Percentiles rank a stretch among this genome's conserved stretches.
phyloP scores from a whole-genome alignment of 1,284 basidiomycete genomes.

The Chiua sp. region DNA sequence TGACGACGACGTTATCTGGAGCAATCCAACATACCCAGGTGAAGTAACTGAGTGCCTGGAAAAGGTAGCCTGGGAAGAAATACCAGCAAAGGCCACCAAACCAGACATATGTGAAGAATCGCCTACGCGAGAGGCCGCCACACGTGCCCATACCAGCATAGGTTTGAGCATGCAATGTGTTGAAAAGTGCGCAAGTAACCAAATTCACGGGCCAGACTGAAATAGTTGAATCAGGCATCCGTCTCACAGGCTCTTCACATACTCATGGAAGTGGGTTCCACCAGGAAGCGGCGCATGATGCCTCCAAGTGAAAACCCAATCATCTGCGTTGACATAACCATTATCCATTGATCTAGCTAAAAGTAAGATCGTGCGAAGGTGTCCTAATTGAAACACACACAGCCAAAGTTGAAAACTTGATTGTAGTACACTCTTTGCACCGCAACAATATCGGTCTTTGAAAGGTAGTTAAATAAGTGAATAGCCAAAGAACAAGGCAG shows the following conservation, averaged over 20 bases:
- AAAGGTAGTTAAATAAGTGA: neutral
- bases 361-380: conserved; percentile 42
- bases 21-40: conserved; percentile 81
- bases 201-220: conserved; percentile 86
- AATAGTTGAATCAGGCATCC: conserved; percentile 9
- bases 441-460: conserved; percentile 61
- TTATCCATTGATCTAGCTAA: conserved; percentile 75
- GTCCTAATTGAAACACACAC: conserved; percentile 33
- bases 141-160: conserved; percentile 65
- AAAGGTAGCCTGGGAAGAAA: conserved; percentile 73
- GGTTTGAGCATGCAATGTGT: conserved; percentile 66
- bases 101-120: conserved; percentile 76
- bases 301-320: conserved; percentile 91
- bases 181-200: conserved; percentile 83
- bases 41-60: conserved; percentile 63
- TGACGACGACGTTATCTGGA: conserved; percentile 68
- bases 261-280: conserved; percentile 90
- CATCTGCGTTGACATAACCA: conserved; percentile 86
- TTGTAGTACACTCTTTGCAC: conserved; percentile 77
- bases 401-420: conserved; percentile 68
- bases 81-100: conserved; percentile 68
- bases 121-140: conserved; percentile 71
- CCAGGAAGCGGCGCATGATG: conserved; percentile 77
- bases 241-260: conserved; percentile 20
- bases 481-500: neutral